phyloP scores from a whole-genome alignment of 306 rosid species.

The Vigna mungo region DNA sequence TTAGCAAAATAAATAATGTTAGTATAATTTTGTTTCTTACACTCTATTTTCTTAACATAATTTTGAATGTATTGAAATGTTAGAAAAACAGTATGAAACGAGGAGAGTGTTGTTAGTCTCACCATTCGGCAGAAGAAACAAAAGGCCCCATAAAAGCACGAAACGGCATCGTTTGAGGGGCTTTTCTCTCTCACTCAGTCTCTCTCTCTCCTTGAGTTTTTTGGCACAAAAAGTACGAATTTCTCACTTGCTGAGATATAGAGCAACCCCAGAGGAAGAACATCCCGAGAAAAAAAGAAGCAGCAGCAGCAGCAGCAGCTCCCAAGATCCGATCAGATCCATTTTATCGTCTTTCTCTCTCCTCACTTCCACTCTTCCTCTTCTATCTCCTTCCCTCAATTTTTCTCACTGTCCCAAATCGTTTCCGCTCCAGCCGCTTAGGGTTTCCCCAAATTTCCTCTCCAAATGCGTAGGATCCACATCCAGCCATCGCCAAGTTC shows the following conservation, averaged over 20 bases:
- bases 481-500: constrained; percentile 50
- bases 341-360: constrained; percentile 19
- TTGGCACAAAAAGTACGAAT: constrained; percentile 18
- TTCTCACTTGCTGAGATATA: constrained; percentile 28
- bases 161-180: constrained; percentile 38
- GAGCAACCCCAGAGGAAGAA: constrained; percentile 33
- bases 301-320: constrained; percentile 46
- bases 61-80: too few species aligned
- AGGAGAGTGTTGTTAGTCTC: too few species aligned
- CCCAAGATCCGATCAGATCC: constrained; percentile 88
- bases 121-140: too few species aligned
- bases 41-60: too few species aligned
- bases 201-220: constrained; percentile 6
- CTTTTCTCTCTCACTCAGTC: background rate
- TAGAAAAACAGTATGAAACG: too few species aligned
- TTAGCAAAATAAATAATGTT: too few species aligned
- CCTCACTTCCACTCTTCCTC: background rate
- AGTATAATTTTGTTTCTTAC: too few species aligned
- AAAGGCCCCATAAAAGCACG: background rate
- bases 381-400: constrained; percentile 2
- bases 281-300: constrained; percentile 41
- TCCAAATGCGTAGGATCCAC: constrained; percentile 69
- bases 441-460: constrained; percentile 59
- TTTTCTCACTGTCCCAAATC: background rate
- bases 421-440: constrained; percentile 40